Percentiles rank a stretch among this genome's conserved stretches.
phyloP scores from a whole-genome alignment of 2,329 filamentous ascomycete genomes.

The Scedosporium aurantiacum region DNA sequence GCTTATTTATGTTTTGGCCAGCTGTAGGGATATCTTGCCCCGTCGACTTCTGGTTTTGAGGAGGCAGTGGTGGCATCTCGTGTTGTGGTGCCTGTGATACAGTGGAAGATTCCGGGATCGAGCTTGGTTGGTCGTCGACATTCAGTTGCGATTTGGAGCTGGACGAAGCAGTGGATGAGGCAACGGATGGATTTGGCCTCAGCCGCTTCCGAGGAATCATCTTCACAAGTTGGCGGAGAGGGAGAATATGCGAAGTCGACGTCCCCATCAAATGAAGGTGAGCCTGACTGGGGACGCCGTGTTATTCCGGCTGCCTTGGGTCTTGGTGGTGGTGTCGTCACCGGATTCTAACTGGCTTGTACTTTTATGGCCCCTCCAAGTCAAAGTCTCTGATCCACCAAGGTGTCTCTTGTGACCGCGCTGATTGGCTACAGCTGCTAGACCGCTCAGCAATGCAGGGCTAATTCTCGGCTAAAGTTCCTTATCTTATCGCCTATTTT shows the following conservation, averaged over 20 bases:
- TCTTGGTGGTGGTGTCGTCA: neutral
- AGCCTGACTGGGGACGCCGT: neutral
- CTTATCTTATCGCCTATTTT: conserved; percentile 10
- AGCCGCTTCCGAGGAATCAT: conserved; percentile 5
- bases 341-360: neutral
- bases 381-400: neutral
- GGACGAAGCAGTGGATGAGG: neutral
- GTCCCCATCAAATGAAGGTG: neutral
- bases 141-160: neutral
- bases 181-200: conserved; percentile 1
- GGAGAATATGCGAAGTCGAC: neutral
- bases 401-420: neutral
- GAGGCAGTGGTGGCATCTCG: conserved; percentile 3
- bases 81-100: neutral
- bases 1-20: neutral
- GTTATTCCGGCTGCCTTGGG: conserved; percentile 2
- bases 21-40: neutral
- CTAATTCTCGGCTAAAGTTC: neutral
- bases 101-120: neutral
- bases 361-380: neutral
- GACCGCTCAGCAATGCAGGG: neutral
- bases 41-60: neutral
- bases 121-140: neutral
- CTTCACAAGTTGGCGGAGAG: neutral
- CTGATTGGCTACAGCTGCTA: neutral